Evolutionary conservation across 148 eudicot species (phyloP).

Genomic region (Nepenthes gracilis): DNA sequence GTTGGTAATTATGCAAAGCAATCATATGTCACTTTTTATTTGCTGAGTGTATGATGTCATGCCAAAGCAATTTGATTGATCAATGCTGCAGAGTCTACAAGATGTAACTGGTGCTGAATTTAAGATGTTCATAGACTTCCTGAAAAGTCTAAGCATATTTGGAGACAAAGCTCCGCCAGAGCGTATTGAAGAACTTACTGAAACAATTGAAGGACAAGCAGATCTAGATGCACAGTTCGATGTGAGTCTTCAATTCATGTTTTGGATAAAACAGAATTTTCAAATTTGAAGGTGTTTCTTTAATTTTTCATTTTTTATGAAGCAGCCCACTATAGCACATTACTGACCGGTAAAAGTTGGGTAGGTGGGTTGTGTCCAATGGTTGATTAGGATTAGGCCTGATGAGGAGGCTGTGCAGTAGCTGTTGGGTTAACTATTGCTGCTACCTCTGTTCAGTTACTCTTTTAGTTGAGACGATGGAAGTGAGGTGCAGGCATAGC

Average conservation of each 20-base stretch:
- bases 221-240: conserved; percentile 83
- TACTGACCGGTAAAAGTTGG: too few relatives aligned
- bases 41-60: not conserved
- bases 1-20: too few relatives aligned
- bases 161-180: conserved; percentile 84
- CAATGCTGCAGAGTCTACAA: conserved; percentile 70
- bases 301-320: too few relatives aligned
- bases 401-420: too few relatives aligned
- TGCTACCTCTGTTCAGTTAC: too few relatives aligned
- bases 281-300: not conserved
- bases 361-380: too few relatives aligned
- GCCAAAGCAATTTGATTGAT: not conserved
- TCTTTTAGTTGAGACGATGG: too few relatives aligned
- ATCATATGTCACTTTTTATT: too few relatives aligned
- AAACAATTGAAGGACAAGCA: conserved; percentile 88
- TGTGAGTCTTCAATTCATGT: conserved; percentile 26
- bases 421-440: too few relatives aligned
- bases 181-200: conserved; percentile 78
- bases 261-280: not conserved
- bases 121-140: conserved; percentile 91
- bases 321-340: too few relatives aligned
- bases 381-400: too few relatives aligned
- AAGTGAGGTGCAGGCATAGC: too few relatives aligned
- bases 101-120: conserved; percentile 95
- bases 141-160: conserved; percentile 71